Evolutionary conservation across 1,284 basidiomycete species (phyloP).

Genomic region (Cryptococcus amylolentus): DNA sequence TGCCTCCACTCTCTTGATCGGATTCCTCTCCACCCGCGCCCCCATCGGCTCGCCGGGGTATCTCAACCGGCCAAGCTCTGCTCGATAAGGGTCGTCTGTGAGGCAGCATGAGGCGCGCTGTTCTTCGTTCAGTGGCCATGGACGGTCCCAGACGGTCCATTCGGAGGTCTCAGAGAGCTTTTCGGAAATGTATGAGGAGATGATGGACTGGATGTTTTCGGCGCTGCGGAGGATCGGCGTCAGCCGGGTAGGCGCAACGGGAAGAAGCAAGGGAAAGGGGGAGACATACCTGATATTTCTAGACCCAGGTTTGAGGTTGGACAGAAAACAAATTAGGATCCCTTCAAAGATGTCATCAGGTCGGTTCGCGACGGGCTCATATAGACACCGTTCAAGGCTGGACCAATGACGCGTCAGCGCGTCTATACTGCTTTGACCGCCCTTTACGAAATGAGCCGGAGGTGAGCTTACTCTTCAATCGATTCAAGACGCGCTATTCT

Average conservation of each 20-base stretch:
- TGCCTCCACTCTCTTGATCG: slow-evolving; percentile 30
- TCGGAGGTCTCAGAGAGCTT: slow-evolving; percentile 30
- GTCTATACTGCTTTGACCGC: slow-evolving; percentile 11
- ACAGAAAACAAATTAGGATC: slow-evolving; percentile 39
- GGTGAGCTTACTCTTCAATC: slow-evolving; percentile 38
- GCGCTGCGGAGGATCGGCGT: slow-evolving; percentile 20
- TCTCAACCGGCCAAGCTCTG: slow-evolving; percentile 32
- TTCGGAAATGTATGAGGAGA: slow-evolving; percentile 40
- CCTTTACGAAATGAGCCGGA: not conserved
- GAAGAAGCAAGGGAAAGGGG: not conserved
- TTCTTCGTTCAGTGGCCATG: slow-evolving; percentile 44
- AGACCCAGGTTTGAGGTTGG: slow-evolving; percentile 35
- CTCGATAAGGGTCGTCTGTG: slow-evolving; percentile 18
- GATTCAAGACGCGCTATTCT: slow-evolving; percentile 34
- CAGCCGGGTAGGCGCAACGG: not conserved
- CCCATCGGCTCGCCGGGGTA: slow-evolving; percentile 28
- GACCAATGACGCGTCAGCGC: not conserved
- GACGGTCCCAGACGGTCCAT: slow-evolving; percentile 46
- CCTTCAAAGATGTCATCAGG: slow-evolving; percentile 46
- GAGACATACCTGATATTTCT: slow-evolving; percentile 33
- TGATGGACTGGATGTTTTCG: slow-evolving; percentile 38
- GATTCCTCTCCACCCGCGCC: slow-evolving; percentile 28
- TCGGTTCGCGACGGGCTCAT: slow-evolving; percentile 38
- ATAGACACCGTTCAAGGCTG: slow-evolving; percentile 40
- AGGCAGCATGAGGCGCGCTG: slow-evolving; percentile 35